Evolutionary conservation across 2,329 filamentous ascomycete species (phyloP), one percentile per base, ranked within the genome.

Genomic region (Fusarium redolens): DNA sequence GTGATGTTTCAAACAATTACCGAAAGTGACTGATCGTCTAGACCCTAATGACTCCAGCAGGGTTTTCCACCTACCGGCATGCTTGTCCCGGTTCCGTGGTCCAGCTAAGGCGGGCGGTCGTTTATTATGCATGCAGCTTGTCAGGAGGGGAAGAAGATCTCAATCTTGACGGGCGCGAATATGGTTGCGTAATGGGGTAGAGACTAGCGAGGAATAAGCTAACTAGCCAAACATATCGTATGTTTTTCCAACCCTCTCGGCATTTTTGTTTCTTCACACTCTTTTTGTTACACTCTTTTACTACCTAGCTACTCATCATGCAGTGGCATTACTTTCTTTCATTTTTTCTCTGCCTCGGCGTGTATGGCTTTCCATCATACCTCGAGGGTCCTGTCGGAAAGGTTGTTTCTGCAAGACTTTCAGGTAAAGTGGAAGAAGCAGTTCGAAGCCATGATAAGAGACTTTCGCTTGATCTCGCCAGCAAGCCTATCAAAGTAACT

Each of bases 401-500:
- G 22, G 18, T 40, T 4, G 22, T 54, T 28, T 40, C 50, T 17
- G 18, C 20, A 15, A 48, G 47, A 20, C 67, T 69, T 12, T 63
- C 67, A 4, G 18, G 38, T 4, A 69, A 50, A 10, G 37, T 69
- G 7, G 5, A 37, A 5, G 45, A 35, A 7, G 47, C 54, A 1
- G 30, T 50, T 41, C 51, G 48, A 50, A 14, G 9, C 4, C 44
- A 61, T 20, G 48, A 70, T 20, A 57, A 66, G 40, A 38, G 61
- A 10, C 12, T 52, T 14, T 15, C 45, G 0, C 38, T 70, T 6
- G 61, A 65, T 20, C 25, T 51, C 2, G 17, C 41, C 5, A 52
- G 35, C 11, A 18, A 70, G n/a, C 54, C 61, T 14, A 70, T 70
- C 12, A 12, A 70, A 15, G 61, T 70, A 1, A 70, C 31, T 18